Evolutionary conservation across 495 filamentous ascomycete genomes (phyloP), one percentile per base, ranked within the genome.

Genomic region (Chaetomium cochliodes): DNA sequence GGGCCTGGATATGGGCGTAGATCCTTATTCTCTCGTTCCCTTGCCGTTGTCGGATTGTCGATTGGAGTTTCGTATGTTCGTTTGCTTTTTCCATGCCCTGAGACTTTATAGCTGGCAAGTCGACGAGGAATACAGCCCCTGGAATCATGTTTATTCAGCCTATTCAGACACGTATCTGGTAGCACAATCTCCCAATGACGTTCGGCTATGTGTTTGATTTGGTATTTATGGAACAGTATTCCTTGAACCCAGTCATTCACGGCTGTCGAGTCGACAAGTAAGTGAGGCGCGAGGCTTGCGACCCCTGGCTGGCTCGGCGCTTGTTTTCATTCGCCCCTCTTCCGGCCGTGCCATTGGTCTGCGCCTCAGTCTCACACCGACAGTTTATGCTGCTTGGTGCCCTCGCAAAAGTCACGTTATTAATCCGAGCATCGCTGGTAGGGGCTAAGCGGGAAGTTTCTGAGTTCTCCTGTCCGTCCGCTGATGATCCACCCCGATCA

Each of bases 341-440:
- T 30, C 50, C 23, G 50, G 26, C 12, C 50, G 39, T 51, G 0
- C 23, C 9, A 18, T 30, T 9, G 25, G 28, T 53, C 50, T 53
- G 50, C 50, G 50, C 50, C 50, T 5, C 50, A 53, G 18, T 30
- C 50, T 25, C 28, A 7, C 50, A 18, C 5, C 25, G 30, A 4
- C 2, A 25, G 47, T 41, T 15, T 15, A 15, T n/a, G 39, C 39
- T 41, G 39, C 47, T 20, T 22, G 47, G 2, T 5, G 25, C 5
- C 5, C 50, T 53, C 50, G 50, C 11, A 30, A 11, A 18, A 54
- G 51, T 54, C 26, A 54, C 26, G 51, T 54, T 54, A 54, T 33
- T 15, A 5, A 18, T 44, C 41, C 28, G 51, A 25, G 51, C 26
- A 26, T n/a, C 51, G 41, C 41, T 44, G 41, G 33, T 12, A n/a